Percentiles rank a stretch among this genome's conserved stretches.
Evolutionary conservation across 345 rosid genomes (phyloP).

Genomic region (Viola odorata): DNA sequence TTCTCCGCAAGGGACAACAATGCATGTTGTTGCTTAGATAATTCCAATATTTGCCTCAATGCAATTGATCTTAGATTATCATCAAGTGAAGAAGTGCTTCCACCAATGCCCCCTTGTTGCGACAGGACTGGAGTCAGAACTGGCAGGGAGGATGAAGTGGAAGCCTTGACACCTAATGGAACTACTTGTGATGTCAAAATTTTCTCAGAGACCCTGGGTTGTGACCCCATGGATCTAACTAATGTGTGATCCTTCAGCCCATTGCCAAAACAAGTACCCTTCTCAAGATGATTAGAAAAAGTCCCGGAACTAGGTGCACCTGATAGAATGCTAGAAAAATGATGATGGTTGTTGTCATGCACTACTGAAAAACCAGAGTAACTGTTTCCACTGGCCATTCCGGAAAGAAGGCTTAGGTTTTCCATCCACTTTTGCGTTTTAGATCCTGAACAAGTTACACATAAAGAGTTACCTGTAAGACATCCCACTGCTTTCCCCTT

Average conservation of each 20-base stretch:
- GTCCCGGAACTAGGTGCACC: slow-evolving; percentile 23
- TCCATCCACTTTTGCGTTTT: slow-evolving; percentile 24
- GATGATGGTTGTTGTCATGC: slow-evolving; percentile 13
- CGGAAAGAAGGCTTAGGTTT: slow-evolving; percentile 9
- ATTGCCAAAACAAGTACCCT: slow-evolving; percentile 12
- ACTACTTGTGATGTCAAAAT: slow-evolving; percentile 20
- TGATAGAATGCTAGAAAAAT: slow-evolving; percentile 10
- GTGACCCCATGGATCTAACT: slow-evolving; percentile 13
- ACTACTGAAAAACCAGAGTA: slow-evolving; percentile 18
- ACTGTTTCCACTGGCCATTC: slow-evolving; percentile 12
- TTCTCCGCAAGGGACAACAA: slow-evolving; percentile 24
- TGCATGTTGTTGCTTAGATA: slow-evolving; percentile 37
- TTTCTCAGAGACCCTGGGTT: slow-evolving; percentile 10
- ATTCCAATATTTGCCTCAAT: slow-evolving; percentile 34
- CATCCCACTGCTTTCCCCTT: slow-evolving; percentile 22
- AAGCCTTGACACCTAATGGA: slow-evolving; percentile 17
- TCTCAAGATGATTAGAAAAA: slow-evolving; percentile 17
- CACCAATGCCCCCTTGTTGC: slow-evolving; percentile 16
- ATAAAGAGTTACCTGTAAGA: slow-evolving; percentile 14
- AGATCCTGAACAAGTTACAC: slow-evolving; percentile 17
- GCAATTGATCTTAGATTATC: slow-evolving; percentile 42
- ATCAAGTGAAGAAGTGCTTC: slow-evolving; percentile 28
- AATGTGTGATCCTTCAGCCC: slow-evolving; percentile 16
- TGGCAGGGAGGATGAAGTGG: slow-evolving; percentile 16
- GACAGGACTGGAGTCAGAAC: slow-evolving; percentile 14